Percentiles rank a stretch among this genome's conserved stretches.
phyloP scores from a whole-genome alignment of 345 rosid species.

The Brassica juncea region DNA sequence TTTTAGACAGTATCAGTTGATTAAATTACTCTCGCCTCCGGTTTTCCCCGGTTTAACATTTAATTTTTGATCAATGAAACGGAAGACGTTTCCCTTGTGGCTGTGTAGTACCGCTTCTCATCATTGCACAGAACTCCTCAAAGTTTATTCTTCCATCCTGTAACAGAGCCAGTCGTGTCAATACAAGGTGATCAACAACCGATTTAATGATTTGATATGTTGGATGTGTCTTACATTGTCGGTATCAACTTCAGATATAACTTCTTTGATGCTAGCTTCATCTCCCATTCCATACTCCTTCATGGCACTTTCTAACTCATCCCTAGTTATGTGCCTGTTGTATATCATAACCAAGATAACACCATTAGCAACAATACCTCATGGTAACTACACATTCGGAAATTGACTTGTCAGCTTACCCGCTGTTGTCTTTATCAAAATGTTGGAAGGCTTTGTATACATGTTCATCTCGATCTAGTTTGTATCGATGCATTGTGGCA shows the following conservation, averaged over 20 bases:
- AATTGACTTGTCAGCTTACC: conserved; percentile 40
- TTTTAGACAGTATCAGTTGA: background rate
- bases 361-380: background rate
- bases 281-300: conserved; percentile 86
- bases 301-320: conserved; percentile 86
- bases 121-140: conserved; percentile 89
- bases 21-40: conserved; percentile 19
- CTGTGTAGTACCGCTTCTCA: conserved; percentile 72
- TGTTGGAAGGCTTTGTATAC: conserved; percentile 77
- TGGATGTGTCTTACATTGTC: conserved; percentile 66
- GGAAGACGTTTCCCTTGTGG: conserved; percentile 51
- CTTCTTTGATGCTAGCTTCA: conserved; percentile 74
- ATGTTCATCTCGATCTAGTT: conserved; percentile 71
- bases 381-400: background rate
- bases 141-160: conserved; percentile 93
- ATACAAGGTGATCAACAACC: background rate
- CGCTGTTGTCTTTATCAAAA: conserved; percentile 81
- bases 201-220: background rate
- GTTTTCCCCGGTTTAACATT: background rate
- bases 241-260: conserved; percentile 83
- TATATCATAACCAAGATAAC: background rate
- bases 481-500: conserved; percentile 81
- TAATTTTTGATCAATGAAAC: conserved; percentile 23
- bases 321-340: conserved; percentile 73
- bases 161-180: background rate